Base-by-base conservation (phyloP, 2,329 filamentous ascomycete species). In the Bipolaris sorokiniana region DNA sequence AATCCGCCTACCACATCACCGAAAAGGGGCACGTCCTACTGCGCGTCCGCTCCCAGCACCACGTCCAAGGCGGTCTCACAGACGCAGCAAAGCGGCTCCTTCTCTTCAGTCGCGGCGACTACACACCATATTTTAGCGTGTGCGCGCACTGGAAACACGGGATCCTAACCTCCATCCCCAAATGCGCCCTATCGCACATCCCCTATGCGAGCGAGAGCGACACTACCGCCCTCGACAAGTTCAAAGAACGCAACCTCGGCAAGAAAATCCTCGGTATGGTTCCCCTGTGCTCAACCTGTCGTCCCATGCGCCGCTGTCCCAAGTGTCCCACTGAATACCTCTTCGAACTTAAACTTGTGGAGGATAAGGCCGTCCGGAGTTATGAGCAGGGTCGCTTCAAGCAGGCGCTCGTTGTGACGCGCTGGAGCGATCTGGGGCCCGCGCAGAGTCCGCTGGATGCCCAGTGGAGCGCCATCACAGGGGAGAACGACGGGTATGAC, bases 81-180 rank as follows among this genome's bases (percentile, higher is more conserved):
- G 76, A 80, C 5, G 82, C 81, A 3, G 80, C 78, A 3, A 78
- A 83, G 62, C 82, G 86, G 1, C 76, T 86, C 52, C 77, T 88
- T 2, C 78, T 88, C 1, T 88, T 84, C 72, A 84, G 81, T 28
- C 80, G 83, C 55, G 82, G 85, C 49, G 85, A 88, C 64, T 88
- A 86, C 72, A 82, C 78, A 51, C 86, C 86, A 0, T 88, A 84
- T 68, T 88, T 88, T 72, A 86, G 83, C 10, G 83, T 81, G 1
- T 88, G 86, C 63, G 79, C 83, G 1, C 86, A 88, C 69, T 88
- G 86, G 86, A 79, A 81, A 16, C 83, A 88, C 59, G 86, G 86
- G 16, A 78, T 85, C 34, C 75, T 88, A 15, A 87, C 86, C 78
- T 78, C 82, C 15, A 75, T 84, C 33, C 85, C 84, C 63, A 88